Evolutionary conservation across 2,329 filamentous ascomycete species (phyloP), one percentile per base, ranked within the genome.

Genomic region (Onygenales sp.): DNA sequence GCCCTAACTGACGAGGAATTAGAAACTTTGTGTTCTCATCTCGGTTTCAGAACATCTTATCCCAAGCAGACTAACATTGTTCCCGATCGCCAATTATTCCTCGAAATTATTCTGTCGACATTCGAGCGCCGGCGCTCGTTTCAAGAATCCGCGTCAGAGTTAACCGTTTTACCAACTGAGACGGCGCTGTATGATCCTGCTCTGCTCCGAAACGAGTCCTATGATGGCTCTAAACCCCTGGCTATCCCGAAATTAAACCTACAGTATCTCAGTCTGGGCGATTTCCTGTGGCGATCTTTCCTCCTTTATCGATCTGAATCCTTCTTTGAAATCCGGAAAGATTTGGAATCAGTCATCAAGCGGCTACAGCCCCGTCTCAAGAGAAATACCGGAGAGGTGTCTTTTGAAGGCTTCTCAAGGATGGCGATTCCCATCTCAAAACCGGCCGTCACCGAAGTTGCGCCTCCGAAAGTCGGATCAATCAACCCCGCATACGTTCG

Each of bases 271-370:
- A 95, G 91, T 2, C 83, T 95, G 50, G 90, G 90, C 2, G 93
- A 98, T 69, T 98, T 98, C 62, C 73, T 98, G n/a, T 98, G 91
- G 90, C 82, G 94, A 57, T 90, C 92, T 0, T 85, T 97, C 63
- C 79, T 94, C 11, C 75, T 98, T 7, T 93, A 95, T 66, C 84
- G 92, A 42, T 87, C 85, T 55, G 93, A 98, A 69, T 82, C 92
- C 0, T 96, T 97, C 67, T 97, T 94, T 67, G 88, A 89, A 56
- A 92, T 98, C 55, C 83, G 90, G 45, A 92, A 90, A 64, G 89
- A 98, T 66, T 83, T 98, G 54, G 89, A 95, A 66, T 82, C 88
- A 47, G 83, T 86, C 6, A 67, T 97, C 50, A 87, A 87, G 64
- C 84, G 89, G 45, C 73, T 98, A 55, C 83, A 86, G 59, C 91